phyloP scores from a whole-genome alignment of 1,284 basidiomycete genomes.

The Afroboletus lepidellus region DNA sequence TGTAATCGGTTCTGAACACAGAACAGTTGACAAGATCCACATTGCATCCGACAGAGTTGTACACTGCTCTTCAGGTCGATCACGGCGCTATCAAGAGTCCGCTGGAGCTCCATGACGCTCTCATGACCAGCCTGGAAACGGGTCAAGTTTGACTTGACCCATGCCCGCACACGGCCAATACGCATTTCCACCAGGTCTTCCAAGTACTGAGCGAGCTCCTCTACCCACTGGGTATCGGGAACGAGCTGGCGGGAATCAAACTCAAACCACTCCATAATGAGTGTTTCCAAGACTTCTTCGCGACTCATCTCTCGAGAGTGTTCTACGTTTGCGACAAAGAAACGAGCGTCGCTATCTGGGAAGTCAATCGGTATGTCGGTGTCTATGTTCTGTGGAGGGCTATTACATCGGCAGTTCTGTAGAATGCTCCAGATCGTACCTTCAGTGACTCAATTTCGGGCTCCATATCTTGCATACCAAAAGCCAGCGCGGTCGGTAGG shows the following conservation, averaged over 20 bases:
- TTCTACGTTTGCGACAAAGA: slow-evolving; percentile 36
- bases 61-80: slow-evolving; percentile 47
- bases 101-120: slow-evolving; percentile 45
- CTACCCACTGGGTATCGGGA: slow-evolving; percentile 44
- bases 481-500: slow-evolving; percentile 45
- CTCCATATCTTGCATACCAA: slow-evolving; percentile 45
- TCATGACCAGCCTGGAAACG: slow-evolving; percentile 46
- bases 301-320: slow-evolving; percentile 15
- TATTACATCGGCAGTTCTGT: background rate
- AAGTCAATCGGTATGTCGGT: slow-evolving; percentile 40
- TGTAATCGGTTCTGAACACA: slow-evolving; percentile 49
- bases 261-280: slow-evolving; percentile 37
- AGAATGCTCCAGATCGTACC: slow-evolving; percentile 29
- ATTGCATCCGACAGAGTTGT: slow-evolving; percentile 48
- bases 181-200: slow-evolving; percentile 40
- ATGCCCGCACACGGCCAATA: slow-evolving; percentile 45
- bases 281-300: slow-evolving; percentile 29
- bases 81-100: slow-evolving; percentile 40
- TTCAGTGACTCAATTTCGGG: slow-evolving; percentile 47
- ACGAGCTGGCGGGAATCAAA: slow-evolving; percentile 33
- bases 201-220: slow-evolving; percentile 39
- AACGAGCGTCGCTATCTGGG: slow-evolving; percentile 35
- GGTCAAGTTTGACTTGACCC: slow-evolving; percentile 48
- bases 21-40: slow-evolving; percentile 44
- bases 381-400: slow-evolving; percentile 46